Conservation (phyloP, 2,329 filamentous ascomycete species). For the Colletotrichum musicola region DNA sequence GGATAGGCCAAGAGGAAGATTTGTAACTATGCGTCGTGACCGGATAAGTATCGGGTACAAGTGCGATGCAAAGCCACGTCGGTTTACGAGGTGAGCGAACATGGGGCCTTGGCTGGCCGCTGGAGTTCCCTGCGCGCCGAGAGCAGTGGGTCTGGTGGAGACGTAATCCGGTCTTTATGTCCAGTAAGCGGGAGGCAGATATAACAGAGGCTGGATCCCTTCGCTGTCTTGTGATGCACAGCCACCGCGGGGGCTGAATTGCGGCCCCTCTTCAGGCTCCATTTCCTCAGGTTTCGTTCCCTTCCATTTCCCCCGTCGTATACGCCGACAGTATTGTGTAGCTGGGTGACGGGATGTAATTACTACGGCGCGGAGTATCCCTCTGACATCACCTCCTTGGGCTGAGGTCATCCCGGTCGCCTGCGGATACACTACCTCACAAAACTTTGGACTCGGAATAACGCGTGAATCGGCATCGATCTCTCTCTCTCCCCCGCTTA, state of each 20-base stretch:
- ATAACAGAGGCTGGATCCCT: slow-evolving; percentile 20
- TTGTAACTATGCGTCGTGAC: no score
- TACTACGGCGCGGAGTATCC: neutral
- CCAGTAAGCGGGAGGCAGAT: neutral
- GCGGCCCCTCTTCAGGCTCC: slow-evolving; percentile 22
- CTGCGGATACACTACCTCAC: neutral
- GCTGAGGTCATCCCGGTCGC: no score
- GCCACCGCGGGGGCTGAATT: slow-evolving; percentile 37
- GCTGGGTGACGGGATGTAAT: no score
- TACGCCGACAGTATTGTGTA: neutral
- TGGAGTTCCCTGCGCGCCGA: neutral
- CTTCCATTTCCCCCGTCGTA: slow-evolving; percentile 24
- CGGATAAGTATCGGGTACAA: neutral
- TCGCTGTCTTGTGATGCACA: slow-evolving; percentile 22
- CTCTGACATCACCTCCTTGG: neutral
- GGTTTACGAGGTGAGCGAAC: slow-evolving; percentile 22
- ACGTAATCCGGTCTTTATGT: neutral
- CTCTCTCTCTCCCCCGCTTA: no score
- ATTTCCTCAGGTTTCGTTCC: slow-evolving; percentile 35
- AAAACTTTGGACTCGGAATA: neutral
- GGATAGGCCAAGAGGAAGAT: no score
- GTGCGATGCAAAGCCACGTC: slow-evolving; percentile 33
- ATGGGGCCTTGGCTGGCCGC: slow-evolving; percentile 5
- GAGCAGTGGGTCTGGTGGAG: slow-evolving; percentile 2
- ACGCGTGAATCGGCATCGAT: neutral